Conservation (phyloP, 2,329 filamentous ascomycete species). For the Ophiocordyceps sinensis region DNA sequence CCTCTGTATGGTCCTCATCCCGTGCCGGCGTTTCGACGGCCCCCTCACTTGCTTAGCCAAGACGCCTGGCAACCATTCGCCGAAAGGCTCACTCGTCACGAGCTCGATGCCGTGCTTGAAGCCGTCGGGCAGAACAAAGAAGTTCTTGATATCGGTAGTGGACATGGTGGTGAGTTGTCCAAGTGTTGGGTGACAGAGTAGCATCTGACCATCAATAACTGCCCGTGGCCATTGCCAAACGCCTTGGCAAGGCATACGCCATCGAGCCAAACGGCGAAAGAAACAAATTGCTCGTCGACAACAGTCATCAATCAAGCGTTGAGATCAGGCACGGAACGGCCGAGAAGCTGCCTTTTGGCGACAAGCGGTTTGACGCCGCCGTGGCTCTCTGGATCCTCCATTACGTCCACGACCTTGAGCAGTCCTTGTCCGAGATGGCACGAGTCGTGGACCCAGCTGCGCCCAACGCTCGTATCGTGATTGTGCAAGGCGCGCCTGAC, state of each 20-base stretch:
- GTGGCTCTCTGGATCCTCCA: constrained; percentile 2
- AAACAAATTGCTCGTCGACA: neutral
- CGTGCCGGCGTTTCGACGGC: neutral
- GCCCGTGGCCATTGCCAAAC: neutral
- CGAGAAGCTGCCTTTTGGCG: neutral
- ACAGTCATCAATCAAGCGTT: neutral
- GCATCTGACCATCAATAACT: neutral
- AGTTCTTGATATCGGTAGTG: neutral
- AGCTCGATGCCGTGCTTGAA: neutral
- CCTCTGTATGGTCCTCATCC: neutral
- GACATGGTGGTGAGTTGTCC: neutral
- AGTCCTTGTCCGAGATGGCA: constrained; percentile 1
- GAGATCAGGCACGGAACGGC: neutral
- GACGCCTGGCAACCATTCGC: neutral
- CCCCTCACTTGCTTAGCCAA: neutral
- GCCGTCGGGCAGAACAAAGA: neutral
- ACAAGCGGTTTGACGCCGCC: constrained; percentile 1
- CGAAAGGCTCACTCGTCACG: neutral
- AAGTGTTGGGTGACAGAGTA: no score
- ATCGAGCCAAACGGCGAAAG: neutral
- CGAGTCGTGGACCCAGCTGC: constrained; percentile 1
- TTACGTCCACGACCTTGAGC: constrained; percentile 3
- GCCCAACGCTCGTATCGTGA: constrained; percentile 2
- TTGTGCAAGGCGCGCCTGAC: constrained; percentile 3
- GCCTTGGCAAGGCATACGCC: neutral